A percentile compares a stretch with the other conserved stretches of the same genome.
phyloP scores from a whole-genome alignment of 129 eudicot species.

The Flaveria robusta region DNA sequence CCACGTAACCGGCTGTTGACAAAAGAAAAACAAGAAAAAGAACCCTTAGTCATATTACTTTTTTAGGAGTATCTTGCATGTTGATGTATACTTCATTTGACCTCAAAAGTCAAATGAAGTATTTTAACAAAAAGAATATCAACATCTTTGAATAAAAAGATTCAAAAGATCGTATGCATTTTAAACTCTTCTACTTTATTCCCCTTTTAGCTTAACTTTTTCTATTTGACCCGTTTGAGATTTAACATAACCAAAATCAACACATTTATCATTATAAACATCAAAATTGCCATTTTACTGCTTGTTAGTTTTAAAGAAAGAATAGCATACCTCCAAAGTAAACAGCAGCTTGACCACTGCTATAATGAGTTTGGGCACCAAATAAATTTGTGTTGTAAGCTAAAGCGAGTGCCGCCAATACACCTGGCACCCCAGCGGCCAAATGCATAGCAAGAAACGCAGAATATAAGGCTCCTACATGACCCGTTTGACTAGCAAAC shows the following conservation, averaged over 20 bases:
- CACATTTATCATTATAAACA: background rate
- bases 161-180: background rate
- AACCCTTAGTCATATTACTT: slow-evolving; percentile 24
- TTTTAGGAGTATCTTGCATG: background rate
- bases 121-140: background rate
- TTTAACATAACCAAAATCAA: background rate
- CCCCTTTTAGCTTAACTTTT: background rate
- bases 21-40: slow-evolving; percentile 12
- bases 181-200: background rate
- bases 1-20: slow-evolving; percentile 78
- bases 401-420: slow-evolving; percentile 75
- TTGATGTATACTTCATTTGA: slow-evolving; percentile 7
- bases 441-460: slow-evolving; percentile 91
- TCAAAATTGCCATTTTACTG: background rate
- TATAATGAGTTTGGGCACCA: slow-evolving; percentile 92
- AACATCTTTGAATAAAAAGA: background rate
- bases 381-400: slow-evolving; percentile 84
- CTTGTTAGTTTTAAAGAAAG: background rate
- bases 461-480: slow-evolving; percentile 92
- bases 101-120: slow-evolving; percentile 8
- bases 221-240: background rate
- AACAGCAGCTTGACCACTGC: slow-evolving; percentile 98
- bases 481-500: slow-evolving; percentile 97
- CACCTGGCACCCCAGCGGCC: slow-evolving; percentile 90
- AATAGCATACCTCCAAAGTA: slow-evolving; percentile 78